Evolutionary conservation across 495 filamentous ascomycete genomes (phyloP).

Genomic region (Podospora pseudocomata): DNA sequence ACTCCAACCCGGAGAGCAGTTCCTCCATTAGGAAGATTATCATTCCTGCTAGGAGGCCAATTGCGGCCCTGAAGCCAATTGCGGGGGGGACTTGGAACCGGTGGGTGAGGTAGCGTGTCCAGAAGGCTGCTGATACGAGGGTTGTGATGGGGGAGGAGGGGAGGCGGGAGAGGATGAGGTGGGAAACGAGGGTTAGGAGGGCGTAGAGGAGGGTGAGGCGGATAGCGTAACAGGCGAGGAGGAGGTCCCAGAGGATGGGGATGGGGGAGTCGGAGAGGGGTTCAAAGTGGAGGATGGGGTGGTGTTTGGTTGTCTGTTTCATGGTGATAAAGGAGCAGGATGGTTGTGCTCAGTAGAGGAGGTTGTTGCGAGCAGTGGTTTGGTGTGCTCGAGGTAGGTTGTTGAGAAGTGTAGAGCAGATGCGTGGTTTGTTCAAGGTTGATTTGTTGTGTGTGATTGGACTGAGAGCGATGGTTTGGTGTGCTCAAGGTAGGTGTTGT

Average conservation of each 20-base stretch:
- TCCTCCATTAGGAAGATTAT: constrained; percentile 12
- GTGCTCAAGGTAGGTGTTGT: background rate
- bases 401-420: background rate
- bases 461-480: background rate
- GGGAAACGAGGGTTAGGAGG: constrained; percentile 12
- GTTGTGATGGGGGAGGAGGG: constrained; percentile 1
- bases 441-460: background rate
- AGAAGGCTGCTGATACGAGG: constrained; percentile 14
- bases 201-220: constrained; percentile 29
- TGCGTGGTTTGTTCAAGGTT: background rate
- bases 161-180: constrained; percentile 11
- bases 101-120: constrained; percentile 17
- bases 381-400: background rate
- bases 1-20: background rate
- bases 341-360: constrained; percentile 2
- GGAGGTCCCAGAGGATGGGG: constrained; percentile 36
- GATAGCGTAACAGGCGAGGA: constrained; percentile 32
- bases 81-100: constrained; percentile 29
- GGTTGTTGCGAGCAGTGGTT: constrained; percentile 4
- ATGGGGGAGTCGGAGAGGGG: constrained; percentile 29
- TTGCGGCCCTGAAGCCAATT: constrained; percentile 21
- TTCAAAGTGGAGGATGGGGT: constrained; percentile 23
- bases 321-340: background rate
- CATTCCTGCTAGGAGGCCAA: constrained; percentile 19
- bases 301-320: constrained; percentile 10